A percentile compares a stretch with the other conserved stretches of the same genome.
Evolutionary conservation across 148 eudicot species (phyloP).

Genomic region (Rhododendron simsii): DNA sequence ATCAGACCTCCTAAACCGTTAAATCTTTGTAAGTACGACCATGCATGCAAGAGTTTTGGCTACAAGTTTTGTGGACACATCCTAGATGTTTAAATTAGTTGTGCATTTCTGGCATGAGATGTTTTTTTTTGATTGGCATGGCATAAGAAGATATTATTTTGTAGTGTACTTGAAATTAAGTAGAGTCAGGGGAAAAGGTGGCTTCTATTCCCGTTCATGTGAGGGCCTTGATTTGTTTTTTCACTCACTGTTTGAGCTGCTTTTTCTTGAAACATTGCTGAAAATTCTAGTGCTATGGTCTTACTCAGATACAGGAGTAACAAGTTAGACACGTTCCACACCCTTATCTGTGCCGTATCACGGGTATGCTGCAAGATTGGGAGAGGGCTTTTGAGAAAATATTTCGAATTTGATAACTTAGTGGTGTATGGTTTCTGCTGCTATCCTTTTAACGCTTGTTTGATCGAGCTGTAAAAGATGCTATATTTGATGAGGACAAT

Average conservation of each 20-base stretch:
- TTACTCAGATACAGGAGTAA: neutral
- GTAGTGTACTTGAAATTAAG: neutral
- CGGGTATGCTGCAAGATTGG: neutral
- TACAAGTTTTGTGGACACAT: neutral
- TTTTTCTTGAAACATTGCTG: neutral
- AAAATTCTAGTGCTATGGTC: neutral
- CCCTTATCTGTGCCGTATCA: neutral
- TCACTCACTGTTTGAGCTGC: neutral
- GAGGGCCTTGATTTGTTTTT: neutral
- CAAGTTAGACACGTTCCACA: neutral
- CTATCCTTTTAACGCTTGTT: neutral
- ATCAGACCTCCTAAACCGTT: neutral
- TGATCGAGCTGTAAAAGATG: neutral
- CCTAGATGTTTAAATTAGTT: neutral
- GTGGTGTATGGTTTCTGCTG: neutral
- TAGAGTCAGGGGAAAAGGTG: neutral
- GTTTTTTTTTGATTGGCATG: neutral
- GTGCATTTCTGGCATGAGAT: neutral
- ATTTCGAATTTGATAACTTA: neutral
- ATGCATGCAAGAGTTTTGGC: neutral
- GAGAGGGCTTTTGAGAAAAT: neutral
- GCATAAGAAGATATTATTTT: neutral
- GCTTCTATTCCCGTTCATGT: neutral
- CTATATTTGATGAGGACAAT: neutral
- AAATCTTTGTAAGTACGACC: neutral